phyloP scores from a whole-genome alignment of 2,329 filamentous ascomycete species.

The Ophiostoma sp. region DNA sequence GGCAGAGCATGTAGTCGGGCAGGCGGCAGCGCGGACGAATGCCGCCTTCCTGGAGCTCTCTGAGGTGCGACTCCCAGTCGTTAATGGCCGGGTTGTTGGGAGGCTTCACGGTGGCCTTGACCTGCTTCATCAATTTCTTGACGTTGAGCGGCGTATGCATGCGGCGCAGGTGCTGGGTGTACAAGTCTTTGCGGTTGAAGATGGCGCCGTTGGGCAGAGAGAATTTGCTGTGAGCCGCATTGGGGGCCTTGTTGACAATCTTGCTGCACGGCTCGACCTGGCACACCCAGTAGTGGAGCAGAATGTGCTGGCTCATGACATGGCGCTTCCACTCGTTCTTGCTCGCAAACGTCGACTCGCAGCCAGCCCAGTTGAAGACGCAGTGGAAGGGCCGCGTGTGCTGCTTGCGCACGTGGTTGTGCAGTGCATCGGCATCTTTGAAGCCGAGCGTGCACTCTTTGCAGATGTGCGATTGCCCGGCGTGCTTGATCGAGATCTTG shows the following conservation, averaged over 20 bases:
- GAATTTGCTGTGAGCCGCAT: constrained; percentile 15
- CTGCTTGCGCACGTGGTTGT: constrained; percentile 47
- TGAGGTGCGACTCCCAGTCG: constrained; percentile 51
- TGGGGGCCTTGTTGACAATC: constrained; percentile 29
- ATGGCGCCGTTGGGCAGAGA: constrained; percentile 51
- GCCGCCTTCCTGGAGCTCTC: constrained; percentile 54
- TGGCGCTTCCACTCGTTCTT: constrained; percentile 98
- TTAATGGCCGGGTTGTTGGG: constrained; percentile 28
- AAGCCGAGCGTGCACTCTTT: constrained; percentile 40
- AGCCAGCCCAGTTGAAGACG: constrained; percentile 74
- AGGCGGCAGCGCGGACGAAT: constrained; percentile 54
- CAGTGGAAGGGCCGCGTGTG: constrained; percentile 66
- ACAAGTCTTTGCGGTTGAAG: constrained; percentile 91
- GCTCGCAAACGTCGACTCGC: constrained; percentile 63
- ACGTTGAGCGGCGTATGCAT: constrained; percentile 63
- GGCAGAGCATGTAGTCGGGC: constrained; percentile 58
- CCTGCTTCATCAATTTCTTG: constrained; percentile 35
- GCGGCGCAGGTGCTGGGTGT: constrained; percentile 78
- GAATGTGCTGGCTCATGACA: constrained; percentile 73
- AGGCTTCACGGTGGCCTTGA: constrained; percentile 29
- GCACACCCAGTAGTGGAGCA: constrained; percentile 72
- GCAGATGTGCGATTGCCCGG: constrained; percentile 32
- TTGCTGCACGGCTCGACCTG: constrained; percentile 54
- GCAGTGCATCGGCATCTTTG: constrained; percentile 42
- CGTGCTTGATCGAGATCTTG: constrained; percentile 28